Evolutionary conservation across 768 basidiomycete species (phyloP).

Genomic region (Steccherinum ochraceum): DNA sequence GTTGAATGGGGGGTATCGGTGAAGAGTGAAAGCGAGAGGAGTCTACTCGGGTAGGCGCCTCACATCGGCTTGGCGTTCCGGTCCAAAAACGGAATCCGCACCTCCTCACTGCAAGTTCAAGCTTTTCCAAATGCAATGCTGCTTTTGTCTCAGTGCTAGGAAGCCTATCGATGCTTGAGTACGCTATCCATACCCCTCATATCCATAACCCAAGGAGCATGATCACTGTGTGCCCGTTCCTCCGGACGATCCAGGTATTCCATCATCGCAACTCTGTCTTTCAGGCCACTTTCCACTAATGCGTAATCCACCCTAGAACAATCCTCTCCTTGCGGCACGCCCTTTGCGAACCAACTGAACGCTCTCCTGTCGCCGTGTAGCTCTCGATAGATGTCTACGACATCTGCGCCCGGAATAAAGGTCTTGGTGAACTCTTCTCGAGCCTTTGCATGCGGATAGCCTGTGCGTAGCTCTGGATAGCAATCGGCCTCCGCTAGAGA

Average conservation of each 20-base stretch:
- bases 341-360: conserved; percentile 23
- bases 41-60: background rate
- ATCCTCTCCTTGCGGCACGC: conserved; percentile 19
- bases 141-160: too few species aligned
- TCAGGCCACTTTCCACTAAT: conserved; percentile 13
- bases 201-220: conserved; percentile 16
- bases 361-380: conserved; percentile 12
- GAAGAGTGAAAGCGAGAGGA: too few species aligned
- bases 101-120: background rate
- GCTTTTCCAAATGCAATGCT: background rate
- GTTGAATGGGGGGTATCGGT: too few species aligned
- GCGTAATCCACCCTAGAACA: conserved; percentile 20
- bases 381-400: conserved; percentile 18
- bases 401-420: conserved; percentile 15
- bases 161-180: background rate
- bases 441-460: conserved; percentile 18
- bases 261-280: conserved; percentile 12
- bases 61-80: background rate
- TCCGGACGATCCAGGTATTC: conserved; percentile 17
- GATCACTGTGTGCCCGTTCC: conserved; percentile 20
- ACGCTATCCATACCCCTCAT: conserved; percentile 11
- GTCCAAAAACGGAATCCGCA: background rate
- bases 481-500: conserved; percentile 16
- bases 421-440: conserved; percentile 18
- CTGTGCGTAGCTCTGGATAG: conserved; percentile 16